Conservation (phyloP, 257 asterid genomes). For the Solanum sparsipilum region DNA sequence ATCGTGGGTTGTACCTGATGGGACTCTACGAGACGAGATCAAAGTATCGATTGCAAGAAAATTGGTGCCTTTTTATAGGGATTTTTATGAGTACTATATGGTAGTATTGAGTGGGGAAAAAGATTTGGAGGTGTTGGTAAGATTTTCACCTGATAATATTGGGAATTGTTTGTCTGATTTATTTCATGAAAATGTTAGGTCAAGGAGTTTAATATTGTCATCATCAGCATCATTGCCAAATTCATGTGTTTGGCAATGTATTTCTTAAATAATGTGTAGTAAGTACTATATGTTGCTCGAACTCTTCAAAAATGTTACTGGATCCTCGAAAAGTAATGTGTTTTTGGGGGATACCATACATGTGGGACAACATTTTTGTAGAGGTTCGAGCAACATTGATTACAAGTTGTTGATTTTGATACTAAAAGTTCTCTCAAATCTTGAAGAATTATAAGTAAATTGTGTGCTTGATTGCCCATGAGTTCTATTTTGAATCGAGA, state of each 20-base stretch:
- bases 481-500: not conserved
- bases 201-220: conserved; percentile 15
- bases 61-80: conserved; percentile 42
- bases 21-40: conserved; percentile 52
- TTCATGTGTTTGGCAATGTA: conserved; percentile 22
- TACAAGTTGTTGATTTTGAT: not conserved
- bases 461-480: not conserved
- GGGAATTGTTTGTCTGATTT: conserved; percentile 52
- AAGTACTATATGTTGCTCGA: not conserved
- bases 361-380: not conserved
- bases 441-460: not conserved
- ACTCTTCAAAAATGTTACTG: not conserved
- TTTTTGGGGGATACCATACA: not conserved
- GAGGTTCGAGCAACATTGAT: not conserved
- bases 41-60: conserved; percentile 43
- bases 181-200: conserved; percentile 24
- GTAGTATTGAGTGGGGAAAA: conserved; percentile 24
- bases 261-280: not conserved
- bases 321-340: not conserved
- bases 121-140: conserved; percentile 31
- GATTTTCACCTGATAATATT: conserved; percentile 53
- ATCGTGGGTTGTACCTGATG: conserved; percentile 43
- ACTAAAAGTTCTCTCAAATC: not conserved
- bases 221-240: conserved; percentile 13
- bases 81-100: conserved; percentile 35